Percentiles rank a stretch among this genome's conserved stretches.
phyloP scores from a whole-genome alignment of 148 eudicot genomes.

The Chenopodium album region DNA sequence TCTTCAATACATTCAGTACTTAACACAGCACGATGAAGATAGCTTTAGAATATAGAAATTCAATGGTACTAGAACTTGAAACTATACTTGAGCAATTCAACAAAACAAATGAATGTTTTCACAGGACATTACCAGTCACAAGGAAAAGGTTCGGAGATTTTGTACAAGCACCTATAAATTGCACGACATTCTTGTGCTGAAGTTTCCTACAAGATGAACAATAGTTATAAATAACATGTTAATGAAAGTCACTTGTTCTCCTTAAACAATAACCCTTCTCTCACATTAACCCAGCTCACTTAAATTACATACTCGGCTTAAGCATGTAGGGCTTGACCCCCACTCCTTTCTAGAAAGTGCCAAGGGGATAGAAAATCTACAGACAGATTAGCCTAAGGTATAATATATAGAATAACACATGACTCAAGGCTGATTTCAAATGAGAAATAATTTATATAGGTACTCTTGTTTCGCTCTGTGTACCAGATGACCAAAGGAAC shows the following conservation, averaged over 20 bases:
- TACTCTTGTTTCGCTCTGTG: not conserved
- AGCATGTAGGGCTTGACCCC: not conserved
- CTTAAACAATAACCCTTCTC: not conserved
- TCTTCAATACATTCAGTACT: not conserved
- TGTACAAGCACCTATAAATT: slow-evolving; percentile 82
- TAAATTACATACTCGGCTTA: not conserved
- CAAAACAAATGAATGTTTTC: slow-evolving; percentile 11
- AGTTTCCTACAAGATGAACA: slow-evolving; percentile 56
- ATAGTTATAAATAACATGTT: not conserved
- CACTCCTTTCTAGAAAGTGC: not conserved
- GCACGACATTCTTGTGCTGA: slow-evolving; percentile 81
- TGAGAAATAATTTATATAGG: not conserved
- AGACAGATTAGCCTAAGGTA: not conserved
- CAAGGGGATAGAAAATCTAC: not conserved
- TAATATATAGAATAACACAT: not conserved
- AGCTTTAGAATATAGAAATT: not conserved
- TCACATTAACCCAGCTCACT: not conserved
- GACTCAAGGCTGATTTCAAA: not conserved
- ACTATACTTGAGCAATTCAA: not conserved
- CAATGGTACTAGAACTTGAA: not conserved
- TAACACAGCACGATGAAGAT: not conserved
- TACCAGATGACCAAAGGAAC: not conserved
- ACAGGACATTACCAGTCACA: slow-evolving; percentile 63
- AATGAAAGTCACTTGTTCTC: not conserved
- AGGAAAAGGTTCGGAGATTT: slow-evolving; percentile 62